Percentiles rank a stretch among this genome's conserved stretches.
Conservation (phyloP, 2,329 filamentous ascomycete species). For the Fusarium nygamai region DNA sequence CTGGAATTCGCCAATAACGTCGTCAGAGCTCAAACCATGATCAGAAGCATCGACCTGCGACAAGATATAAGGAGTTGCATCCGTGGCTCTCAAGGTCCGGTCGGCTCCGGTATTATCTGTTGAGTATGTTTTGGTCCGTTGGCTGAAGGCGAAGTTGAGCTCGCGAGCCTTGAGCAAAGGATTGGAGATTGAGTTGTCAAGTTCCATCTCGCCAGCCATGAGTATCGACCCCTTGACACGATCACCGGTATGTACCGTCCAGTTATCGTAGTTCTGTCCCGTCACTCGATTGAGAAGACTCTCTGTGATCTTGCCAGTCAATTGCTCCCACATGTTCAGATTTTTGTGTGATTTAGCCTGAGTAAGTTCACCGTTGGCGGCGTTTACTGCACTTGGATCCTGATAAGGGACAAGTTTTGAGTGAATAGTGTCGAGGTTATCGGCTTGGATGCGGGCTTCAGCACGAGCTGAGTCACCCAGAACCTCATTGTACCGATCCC, state of each 20-base stretch:
- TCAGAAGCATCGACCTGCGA: slow-evolving; percentile 49
- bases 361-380: slow-evolving; percentile 26
- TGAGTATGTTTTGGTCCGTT: slow-evolving; percentile 55
- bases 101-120: slow-evolving; percentile 49
- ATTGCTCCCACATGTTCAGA: slow-evolving; percentile 59
- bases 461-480: slow-evolving; percentile 58
- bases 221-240: slow-evolving; percentile 56
- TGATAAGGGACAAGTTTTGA: slow-evolving; percentile 57
- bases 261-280: slow-evolving; percentile 53
- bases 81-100: slow-evolving; percentile 56
- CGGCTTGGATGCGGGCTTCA: slow-evolving; percentile 58
- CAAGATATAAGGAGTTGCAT: slow-evolving; percentile 60
- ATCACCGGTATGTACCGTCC: slow-evolving; percentile 65
- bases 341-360: slow-evolving; percentile 36
- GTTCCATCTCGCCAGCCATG: slow-evolving; percentile 52
- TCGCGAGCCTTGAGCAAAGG: slow-evolving; percentile 50
- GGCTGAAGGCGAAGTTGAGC: slow-evolving; percentile 60
- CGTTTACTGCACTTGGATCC: slow-evolving; percentile 46
- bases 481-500: slow-evolving; percentile 66
- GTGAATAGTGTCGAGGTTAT: slow-evolving; percentile 52
- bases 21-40: slow-evolving; percentile 46
- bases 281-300: slow-evolving; percentile 59
- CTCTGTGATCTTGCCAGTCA: slow-evolving; percentile 61
- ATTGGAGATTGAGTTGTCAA: slow-evolving; percentile 52
- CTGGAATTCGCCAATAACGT: slow-evolving; percentile 69